Evolutionary conservation across 805 yeast genomes (phyloP).

Genomic region (Yarrowia porcina): DNA sequence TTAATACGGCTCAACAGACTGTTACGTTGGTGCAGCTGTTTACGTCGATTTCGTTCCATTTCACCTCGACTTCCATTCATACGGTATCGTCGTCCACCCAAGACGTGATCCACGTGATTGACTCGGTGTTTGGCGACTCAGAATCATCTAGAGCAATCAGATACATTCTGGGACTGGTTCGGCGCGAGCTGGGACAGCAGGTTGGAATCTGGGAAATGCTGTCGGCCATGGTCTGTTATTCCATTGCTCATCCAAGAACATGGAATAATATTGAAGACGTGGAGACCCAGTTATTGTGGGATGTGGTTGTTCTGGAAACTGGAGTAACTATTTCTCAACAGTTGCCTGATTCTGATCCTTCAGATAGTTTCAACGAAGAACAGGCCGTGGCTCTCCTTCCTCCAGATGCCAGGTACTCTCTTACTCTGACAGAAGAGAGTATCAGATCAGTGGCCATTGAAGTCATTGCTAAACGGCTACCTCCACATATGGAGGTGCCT

Average conservation of each 20-base stretch:
- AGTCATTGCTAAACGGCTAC: conserved; percentile 11
- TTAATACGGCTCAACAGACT: conserved; percentile 31
- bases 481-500: conserved; percentile 28
- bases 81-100: conserved; percentile 33
- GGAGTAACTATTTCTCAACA: conserved; percentile 33
- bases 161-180: conserved; percentile 32
- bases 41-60: conserved; percentile 35
- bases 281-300: conserved; percentile 36
- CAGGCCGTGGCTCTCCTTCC: conserved; percentile 29
- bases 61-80: conserved; percentile 32
- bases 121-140: conserved; percentile 38
- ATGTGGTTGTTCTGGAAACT: conserved; percentile 38
- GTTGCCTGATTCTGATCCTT: conserved; percentile 26
- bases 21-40: conserved; percentile 35
- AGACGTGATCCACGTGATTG: conserved; percentile 36
- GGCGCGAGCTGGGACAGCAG: conserved; percentile 36
- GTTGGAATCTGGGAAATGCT: conserved; percentile 35
- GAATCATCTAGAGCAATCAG: conserved; percentile 37
- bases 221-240: conserved; percentile 35
- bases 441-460: conserved; percentile 30
- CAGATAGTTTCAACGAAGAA: conserved; percentile 28
- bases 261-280: conserved; percentile 32
- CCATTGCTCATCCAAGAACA: conserved; percentile 35
- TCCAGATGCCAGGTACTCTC: conserved; percentile 28
- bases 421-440: conserved; percentile 29